These are phyloP conservation scores for Nothomitra cinnamomea DNA, from an alignment of 2,329 filamentous ascomycete genomes.

Conservation along the genomic window DNA sequence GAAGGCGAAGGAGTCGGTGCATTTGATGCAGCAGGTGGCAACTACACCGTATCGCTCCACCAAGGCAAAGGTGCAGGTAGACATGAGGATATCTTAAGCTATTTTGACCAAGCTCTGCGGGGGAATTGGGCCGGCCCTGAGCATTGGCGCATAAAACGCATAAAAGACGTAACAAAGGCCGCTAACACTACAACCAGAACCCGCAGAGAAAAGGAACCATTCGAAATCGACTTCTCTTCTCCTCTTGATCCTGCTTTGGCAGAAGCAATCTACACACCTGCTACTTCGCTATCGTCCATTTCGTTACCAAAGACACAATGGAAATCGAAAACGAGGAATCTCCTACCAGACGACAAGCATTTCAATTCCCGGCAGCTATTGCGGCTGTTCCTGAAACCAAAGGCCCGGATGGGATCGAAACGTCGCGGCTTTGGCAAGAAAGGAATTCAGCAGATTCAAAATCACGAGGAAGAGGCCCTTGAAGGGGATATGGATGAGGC, in stretches of 20 bases:
- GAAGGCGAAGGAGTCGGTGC: conserved; percentile 33
- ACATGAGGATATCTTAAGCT: conserved; percentile 91
- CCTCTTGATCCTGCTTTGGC: conserved; percentile 54
- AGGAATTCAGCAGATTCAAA: conserved; percentile 23
- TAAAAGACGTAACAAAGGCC: conserved; percentile 57
- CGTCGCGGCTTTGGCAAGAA: conserved; percentile 33
- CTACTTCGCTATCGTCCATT: conserved; percentile 64
- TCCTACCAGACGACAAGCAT: conserved; percentile 93
- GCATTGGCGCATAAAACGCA: conserved; percentile 91
- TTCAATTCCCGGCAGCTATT: conserved; percentile 89
- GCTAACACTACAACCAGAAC: conserved; percentile 38
- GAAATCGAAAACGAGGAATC: conserved; percentile 83
- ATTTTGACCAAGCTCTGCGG: conserved; percentile 89
- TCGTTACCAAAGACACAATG: conserved; percentile 84
- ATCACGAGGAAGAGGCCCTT: conserved; percentile 33
- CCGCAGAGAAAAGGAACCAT: conserved; percentile 90
- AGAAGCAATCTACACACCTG: conserved; percentile 66
- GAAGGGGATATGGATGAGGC: conserved; percentile 82
- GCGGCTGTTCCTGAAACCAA: conserved; percentile 85
- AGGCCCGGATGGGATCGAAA: conserved; percentile 60
- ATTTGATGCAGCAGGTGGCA: conserved; percentile 48
- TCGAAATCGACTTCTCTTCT: conserved; percentile 78
- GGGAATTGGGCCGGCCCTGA: conserved; percentile 99
- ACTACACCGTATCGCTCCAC: conserved; percentile 66
- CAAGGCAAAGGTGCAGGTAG: conserved; percentile 48